phyloP scores from a whole-genome alignment of 2,329 filamentous ascomycete species.

The Lecanicillium sp. region DNA sequence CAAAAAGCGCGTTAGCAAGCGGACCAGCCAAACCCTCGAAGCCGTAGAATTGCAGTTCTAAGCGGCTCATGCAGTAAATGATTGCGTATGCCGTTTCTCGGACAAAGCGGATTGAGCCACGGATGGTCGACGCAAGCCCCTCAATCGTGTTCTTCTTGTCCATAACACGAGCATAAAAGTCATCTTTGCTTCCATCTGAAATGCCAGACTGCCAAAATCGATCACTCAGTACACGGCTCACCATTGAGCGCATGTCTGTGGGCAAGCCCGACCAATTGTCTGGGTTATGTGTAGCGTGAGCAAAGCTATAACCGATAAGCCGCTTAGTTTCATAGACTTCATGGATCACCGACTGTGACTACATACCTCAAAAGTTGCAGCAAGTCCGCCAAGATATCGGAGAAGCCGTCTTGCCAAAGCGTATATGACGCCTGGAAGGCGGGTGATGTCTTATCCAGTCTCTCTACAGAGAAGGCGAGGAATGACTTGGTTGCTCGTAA shows the following conservation, averaged over 20 bases:
- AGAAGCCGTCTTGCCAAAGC: constrained; percentile 81
- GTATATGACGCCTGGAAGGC: constrained; percentile 67
- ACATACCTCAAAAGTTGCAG: constrained; percentile 68
- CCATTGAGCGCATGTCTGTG: constrained; percentile 64
- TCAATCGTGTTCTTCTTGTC: constrained; percentile 85
- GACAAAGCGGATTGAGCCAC: constrained; percentile 80
- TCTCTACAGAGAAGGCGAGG: constrained; percentile 86
- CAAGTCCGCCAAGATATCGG: constrained; percentile 74
- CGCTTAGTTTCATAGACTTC: constrained; percentile 5
- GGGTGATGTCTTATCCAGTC: constrained; percentile 64
- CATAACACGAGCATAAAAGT: constrained; percentile 88
- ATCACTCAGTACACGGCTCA: constrained; percentile 80
- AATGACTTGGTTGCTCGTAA: constrained; percentile 84
- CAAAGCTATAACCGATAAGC: constrained; percentile 47
- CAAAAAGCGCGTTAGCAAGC: constrained; percentile 75
- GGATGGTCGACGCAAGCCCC: constrained; percentile 86
- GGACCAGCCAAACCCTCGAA: constrained; percentile 74
- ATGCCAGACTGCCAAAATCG: constrained; percentile 98
- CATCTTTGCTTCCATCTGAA: constrained; percentile 88
- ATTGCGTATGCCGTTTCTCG: constrained; percentile 92
- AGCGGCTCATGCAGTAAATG: constrained; percentile 82
- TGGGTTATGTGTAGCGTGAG: constrained; percentile 84
- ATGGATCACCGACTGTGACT: background rate
- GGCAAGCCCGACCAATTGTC: constrained; percentile 75
- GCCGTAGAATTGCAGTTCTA: constrained; percentile 87